phyloP scores from a whole-genome alignment of 2,329 filamentous ascomycete genomes.

The Leptosphaerulina australis region DNA sequence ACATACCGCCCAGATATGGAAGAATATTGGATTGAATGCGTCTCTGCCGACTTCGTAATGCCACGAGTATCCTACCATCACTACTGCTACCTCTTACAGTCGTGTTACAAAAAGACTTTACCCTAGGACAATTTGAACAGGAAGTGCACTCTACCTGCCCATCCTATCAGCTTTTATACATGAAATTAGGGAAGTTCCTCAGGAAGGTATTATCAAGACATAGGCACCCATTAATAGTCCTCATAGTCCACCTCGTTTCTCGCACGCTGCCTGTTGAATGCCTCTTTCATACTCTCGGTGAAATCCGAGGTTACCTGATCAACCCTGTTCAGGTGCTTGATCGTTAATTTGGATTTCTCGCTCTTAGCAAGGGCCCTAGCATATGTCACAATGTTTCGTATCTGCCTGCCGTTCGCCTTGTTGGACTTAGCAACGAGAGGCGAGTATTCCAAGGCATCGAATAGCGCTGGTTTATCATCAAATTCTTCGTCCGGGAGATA shows the following conservation, averaged over 20 bases:
- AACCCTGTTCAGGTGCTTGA: conserved; percentile 9
- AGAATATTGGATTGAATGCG: too few species aligned
- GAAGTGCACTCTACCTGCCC: too few species aligned
- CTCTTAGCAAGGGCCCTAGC: conserved; percentile 18
- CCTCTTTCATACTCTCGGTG: conserved; percentile 17
- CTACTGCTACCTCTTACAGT: too few species aligned
- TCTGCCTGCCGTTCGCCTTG: conserved; percentile 51
- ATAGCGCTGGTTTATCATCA: conserved; percentile 33
- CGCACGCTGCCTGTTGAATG: not conserved
- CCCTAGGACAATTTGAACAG: too few species aligned
- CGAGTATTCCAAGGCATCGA: conserved; percentile 34
- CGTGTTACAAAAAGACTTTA: too few species aligned
- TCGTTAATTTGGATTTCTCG: conserved; percentile 6
- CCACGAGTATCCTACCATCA: too few species aligned
- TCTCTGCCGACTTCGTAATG: too few species aligned
- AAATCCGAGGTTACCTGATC: conserved; percentile 16
- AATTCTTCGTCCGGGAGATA: conserved; percentile 13
- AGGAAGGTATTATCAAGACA: too few species aligned
- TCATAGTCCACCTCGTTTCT: not conserved
- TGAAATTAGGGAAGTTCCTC: too few species aligned
- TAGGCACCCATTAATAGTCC: not conserved
- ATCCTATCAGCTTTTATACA: too few species aligned
- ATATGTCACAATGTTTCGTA: conserved; percentile 45
- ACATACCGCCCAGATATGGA: too few species aligned
- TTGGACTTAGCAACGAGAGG: conserved; percentile 14